These are phyloP conservation scores for Nicotiana undulata DNA, from an alignment of 257 asterid genomes.

Conservation along the genomic window DNA sequence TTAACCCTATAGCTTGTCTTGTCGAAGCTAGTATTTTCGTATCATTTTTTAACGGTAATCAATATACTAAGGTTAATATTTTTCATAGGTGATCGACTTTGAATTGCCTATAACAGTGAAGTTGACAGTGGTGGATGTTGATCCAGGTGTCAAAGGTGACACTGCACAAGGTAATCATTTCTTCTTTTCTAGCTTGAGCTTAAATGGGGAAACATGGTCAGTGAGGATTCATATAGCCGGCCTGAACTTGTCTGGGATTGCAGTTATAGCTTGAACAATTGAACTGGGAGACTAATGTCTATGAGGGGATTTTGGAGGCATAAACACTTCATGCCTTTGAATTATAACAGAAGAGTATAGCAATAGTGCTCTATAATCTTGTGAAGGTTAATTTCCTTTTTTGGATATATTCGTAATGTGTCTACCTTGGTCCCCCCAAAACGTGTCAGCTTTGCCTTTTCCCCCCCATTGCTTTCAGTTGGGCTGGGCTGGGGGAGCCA, in stretches of 20 bases:
- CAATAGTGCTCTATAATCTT: background rate
- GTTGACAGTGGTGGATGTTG: slow-evolving; percentile 77
- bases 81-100: slow-evolving; percentile 76
- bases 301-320: background rate
- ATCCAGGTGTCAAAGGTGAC: slow-evolving; percentile 96
- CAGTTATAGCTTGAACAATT: background rate
- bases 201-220: too few relatives aligned
- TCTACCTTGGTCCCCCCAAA: background rate
- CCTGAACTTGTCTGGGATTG: too few relatives aligned
- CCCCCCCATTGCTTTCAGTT: background rate
- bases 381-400: background rate
- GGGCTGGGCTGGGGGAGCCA: background rate
- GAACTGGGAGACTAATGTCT: background rate
- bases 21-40: background rate
- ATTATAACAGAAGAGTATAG: background rate
- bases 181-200: background rate
- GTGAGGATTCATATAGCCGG: too few relatives aligned
- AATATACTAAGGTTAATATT: slow-evolving; percentile 13
- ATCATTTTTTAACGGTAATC: background rate
- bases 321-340: background rate
- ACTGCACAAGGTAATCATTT: slow-evolving; percentile 80
- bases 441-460: background rate
- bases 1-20: background rate
- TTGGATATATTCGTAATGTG: background rate
- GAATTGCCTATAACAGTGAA: slow-evolving; percentile 90